Evolutionary conservation across 352 stramenopile species (phyloP), one percentile per base, ranked within the genome.

Genomic region (Achlya hypogyna): DNA sequence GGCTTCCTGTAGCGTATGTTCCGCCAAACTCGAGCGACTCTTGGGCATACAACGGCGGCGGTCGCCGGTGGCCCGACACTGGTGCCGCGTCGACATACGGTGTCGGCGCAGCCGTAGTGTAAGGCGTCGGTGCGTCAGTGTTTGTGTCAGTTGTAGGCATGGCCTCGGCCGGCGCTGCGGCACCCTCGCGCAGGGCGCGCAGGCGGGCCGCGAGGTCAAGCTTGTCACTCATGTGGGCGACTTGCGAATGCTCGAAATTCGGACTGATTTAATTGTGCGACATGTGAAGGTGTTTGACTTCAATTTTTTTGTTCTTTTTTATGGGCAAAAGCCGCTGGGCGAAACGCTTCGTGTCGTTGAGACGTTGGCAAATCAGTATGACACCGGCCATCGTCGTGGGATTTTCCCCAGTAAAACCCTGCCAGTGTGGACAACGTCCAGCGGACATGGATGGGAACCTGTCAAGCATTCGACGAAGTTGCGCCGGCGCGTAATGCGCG

Each of bases 1-100:
- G 60, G 38, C 60, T 67, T 3, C 42, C 60, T 22, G 51, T 28
- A 12, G 51, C 22, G 42, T 67, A 67, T 22, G 51, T 35, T 9
- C 60, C 60, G 32, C 60, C 60, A 67, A 67, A 67, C 51, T 67
- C 60, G 22, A 67, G 32, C 40, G 60, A 67, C 22, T 67, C 60
- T 43, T 58, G 42, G 10, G 60, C 9, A 5, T 34, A 5, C 6
- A 58, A 38, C 22, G 40, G 18, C 14, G 28, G 28, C 29, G 40
- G 60, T 9, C 38, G 60, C 0, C 27, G 59, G 18, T 18, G 18
- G 18, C 10, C 18, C 8, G 12, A n/a, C 31, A n/a, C 2, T 38
- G 25, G 25, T 10, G 49, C 12, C 38, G 38, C 14, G 1, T 45
- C 12, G 12, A 45, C n/a, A 18, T 45, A 45, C 12, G 38, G 38